These are phyloP conservation scores for Metschnikowia henanensis DNA, from an alignment of 805 yeast species.

Conservation along the genomic window DNA sequence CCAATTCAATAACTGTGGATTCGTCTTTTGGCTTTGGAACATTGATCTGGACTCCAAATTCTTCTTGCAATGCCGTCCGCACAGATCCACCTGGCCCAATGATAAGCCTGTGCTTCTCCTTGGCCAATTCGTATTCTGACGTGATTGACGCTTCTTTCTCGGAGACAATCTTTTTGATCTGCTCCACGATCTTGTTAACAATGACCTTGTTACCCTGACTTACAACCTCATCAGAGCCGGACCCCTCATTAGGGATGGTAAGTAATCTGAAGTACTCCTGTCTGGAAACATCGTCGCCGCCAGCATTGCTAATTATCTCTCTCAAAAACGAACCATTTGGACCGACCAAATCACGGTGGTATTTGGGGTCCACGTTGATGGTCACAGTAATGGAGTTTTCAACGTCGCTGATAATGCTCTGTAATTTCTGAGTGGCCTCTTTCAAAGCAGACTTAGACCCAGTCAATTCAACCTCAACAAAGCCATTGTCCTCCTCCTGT, in stretches of 20 bases:
- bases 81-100: slow-evolving; percentile 81
- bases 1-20: slow-evolving; percentile 52
- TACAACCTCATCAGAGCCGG: slow-evolving; percentile 57
- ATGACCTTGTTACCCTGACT: slow-evolving; percentile 74
- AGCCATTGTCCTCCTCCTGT: slow-evolving; percentile 47
- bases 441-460: slow-evolving; percentile 79
- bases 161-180: slow-evolving; percentile 60
- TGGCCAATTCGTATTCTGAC: slow-evolving; percentile 58
- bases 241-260: slow-evolving; percentile 66
- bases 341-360: slow-evolving; percentile 77
- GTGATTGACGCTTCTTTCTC: slow-evolving; percentile 60
- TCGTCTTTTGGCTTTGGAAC: slow-evolving; percentile 63
- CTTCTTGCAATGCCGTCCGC: slow-evolving; percentile 71
- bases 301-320: slow-evolving; percentile 75
- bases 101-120: slow-evolving; percentile 70
- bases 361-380: slow-evolving; percentile 68
- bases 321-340: slow-evolving; percentile 71
- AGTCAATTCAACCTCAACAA: slow-evolving; percentile 63
- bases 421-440: slow-evolving; percentile 65
- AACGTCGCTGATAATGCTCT: slow-evolving; percentile 60
- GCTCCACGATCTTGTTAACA: slow-evolving; percentile 66
- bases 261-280: slow-evolving; percentile 53
- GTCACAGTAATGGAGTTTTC: slow-evolving; percentile 59
- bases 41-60: slow-evolving; percentile 59
- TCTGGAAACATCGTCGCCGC: slow-evolving; percentile 51